Conservation (phyloP, 2,329 filamentous ascomycete species). For the Bipolaris victoriae region DNA sequence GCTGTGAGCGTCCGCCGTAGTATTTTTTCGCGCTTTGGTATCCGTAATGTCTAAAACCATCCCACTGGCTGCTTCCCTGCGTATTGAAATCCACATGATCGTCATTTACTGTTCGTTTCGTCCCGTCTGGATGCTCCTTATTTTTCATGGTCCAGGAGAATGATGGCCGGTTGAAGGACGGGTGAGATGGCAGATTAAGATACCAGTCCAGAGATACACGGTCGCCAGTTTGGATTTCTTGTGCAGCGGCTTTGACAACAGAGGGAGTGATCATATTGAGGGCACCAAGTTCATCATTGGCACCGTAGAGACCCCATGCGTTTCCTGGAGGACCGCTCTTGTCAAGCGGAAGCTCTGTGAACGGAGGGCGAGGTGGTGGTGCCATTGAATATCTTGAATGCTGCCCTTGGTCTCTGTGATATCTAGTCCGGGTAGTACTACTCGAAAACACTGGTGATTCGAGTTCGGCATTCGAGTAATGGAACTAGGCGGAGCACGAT, state of each 20-base stretch:
- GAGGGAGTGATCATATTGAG: constrained; percentile 61
- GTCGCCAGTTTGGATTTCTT: constrained; percentile 54
- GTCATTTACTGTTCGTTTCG: constrained; percentile 44
- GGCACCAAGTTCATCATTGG: constrained; percentile 59
- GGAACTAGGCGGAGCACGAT: background rate
- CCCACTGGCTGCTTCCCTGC: constrained; percentile 49
- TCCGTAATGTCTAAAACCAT: constrained; percentile 51
- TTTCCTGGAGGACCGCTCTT: constrained; percentile 59
- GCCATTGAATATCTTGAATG: constrained; percentile 15
- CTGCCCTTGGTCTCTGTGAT: background rate
- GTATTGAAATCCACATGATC: constrained; percentile 49
- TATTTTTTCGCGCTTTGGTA: constrained; percentile 52
- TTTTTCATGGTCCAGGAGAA: constrained; percentile 41
- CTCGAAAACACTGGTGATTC: background rate
- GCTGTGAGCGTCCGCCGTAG: constrained; percentile 51
- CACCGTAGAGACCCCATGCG: constrained; percentile 63
- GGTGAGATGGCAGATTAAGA: constrained; percentile 49
- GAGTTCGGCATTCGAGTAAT: background rate
- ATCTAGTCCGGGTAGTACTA: background rate
- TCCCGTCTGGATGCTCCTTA: constrained; percentile 36
- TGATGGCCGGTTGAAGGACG: constrained; percentile 46
- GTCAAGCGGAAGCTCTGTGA: constrained; percentile 58
- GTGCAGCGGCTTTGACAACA: constrained; percentile 51
- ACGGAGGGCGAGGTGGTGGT: constrained; percentile 43
- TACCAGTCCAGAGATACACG: constrained; percentile 50